Conservation (phyloP, 805 yeast genomes). For the Metschnikowia baotianmanensis region DNA sequence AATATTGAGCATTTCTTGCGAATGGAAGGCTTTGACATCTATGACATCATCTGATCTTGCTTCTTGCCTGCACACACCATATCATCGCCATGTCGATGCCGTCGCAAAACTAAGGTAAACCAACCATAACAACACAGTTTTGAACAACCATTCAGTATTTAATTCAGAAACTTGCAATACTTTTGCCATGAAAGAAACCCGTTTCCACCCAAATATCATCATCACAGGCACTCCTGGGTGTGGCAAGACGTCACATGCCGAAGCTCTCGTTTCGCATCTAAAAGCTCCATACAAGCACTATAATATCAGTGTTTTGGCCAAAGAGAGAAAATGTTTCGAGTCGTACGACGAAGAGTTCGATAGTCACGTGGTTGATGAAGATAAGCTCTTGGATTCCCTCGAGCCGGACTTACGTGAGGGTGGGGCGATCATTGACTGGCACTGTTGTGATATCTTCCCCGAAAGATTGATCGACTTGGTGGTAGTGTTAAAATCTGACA, state of each 20-base stretch:
- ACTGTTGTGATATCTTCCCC: conserved; percentile 93
- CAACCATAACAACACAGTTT: background rate
- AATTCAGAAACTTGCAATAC: too few relatives aligned
- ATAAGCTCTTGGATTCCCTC: conserved; percentile 73
- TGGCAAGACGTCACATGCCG: conserved; percentile 80
- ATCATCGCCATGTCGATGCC: too few relatives aligned
- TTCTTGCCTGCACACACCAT: too few relatives aligned
- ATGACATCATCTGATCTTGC: too few relatives aligned
- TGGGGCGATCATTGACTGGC: conserved; percentile 95
- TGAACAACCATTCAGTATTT: background rate
- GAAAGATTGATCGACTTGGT: conserved; percentile 90
- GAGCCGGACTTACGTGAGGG: conserved; percentile 81
- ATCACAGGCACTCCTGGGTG: conserved; percentile 97
- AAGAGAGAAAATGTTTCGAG: conserved; percentile 69
- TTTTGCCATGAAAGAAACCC: conserved; percentile 2
- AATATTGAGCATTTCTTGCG: too few relatives aligned
- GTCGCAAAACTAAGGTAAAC: background rate
- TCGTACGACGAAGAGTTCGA: conserved; percentile 86
- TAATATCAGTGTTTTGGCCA: conserved; percentile 79
- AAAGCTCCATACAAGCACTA: conserved; percentile 49
- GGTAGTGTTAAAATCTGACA: conserved; percentile 80
- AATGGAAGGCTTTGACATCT: too few relatives aligned
- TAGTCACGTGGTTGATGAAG: conserved; percentile 89
- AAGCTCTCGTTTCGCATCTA: conserved; percentile 50
- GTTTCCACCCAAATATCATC: conserved; percentile 65